Evolutionary conservation across 2,329 filamentous ascomycete species (phyloP), one percentile per base, ranked within the genome.

Genomic region (Aspergillus novoparasiticus): DNA sequence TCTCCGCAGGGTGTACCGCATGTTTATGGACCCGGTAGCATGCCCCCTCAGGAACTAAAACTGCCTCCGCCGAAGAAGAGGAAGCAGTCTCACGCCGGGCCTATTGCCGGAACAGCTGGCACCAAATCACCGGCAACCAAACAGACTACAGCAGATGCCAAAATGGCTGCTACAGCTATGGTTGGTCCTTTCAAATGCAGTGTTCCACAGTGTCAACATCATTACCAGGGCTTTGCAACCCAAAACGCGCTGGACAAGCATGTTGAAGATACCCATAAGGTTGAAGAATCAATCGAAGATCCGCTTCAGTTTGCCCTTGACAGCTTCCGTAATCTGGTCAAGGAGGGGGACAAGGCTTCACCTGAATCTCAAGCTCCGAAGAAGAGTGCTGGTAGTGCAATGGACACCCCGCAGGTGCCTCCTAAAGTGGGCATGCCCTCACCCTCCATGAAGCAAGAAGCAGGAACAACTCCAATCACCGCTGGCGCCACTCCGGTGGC

Each of bases 1-100:
- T 85, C 84, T 55, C 86, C 86, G 19, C 81, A 84, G 60, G 86
- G 86, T 28, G 81, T 87, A 61, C 86, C 87, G 10, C 82, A 83
- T 64, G 85, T 84, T 58, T 85, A 86, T 61, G 80, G 80, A 10
- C 79, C 80, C 23, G 82, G 81, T 23, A 79, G 82, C 57, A 80
- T 88, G 56, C 85, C 83, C 5, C 81, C 82, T 12, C 84, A 86
- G 57, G 85, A 87, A 66, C 79, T 89, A 54, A 84, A 86, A 54
- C 75, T 89, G 28, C 87, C 86, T 21, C 80, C 83, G 2, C 79
- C 80, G 61, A 89, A 88, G 78, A 85, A 82, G 69, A 80, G 82
- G 59, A 87, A 86, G 78, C 80, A 85, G 65, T 83, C 82, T 58
- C 80, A 83, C 58, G 73, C 79, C 10, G 73, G 70, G 36, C 61